These are phyloP conservation scores for Aspergillus egyptiacus DNA, from an alignment of 495 filamentous ascomycete species.

Conservation along the genomic window DNA sequence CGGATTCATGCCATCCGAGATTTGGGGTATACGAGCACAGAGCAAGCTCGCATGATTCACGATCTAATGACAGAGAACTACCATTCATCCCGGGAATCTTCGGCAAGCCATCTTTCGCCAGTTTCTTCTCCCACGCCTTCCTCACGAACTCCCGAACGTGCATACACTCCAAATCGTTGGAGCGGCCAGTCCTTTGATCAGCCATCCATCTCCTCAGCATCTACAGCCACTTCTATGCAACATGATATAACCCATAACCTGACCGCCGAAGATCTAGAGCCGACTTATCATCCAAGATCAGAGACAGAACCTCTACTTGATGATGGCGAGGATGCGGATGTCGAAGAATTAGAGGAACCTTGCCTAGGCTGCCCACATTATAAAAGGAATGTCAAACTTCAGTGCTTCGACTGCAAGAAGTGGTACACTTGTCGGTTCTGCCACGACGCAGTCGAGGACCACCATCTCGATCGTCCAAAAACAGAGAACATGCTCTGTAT, in stretches of 20 bases:
- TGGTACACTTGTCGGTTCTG: constrained; percentile 98
- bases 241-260: constrained; percentile 58
- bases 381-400: constrained; percentile 88
- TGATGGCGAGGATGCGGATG: constrained; percentile 42
- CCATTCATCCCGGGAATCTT: constrained; percentile 39
- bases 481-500: constrained; percentile 98
- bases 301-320: constrained; percentile 35
- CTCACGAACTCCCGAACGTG: constrained; percentile 30
- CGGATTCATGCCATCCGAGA: constrained; percentile 73
- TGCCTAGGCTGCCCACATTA: constrained; percentile 86
- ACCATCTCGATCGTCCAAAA: constrained; percentile 69
- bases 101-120: constrained; percentile 22
- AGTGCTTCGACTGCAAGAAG: constrained; percentile 79
- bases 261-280: constrained; percentile 61
- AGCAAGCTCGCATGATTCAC: constrained; percentile 84
- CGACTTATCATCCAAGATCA: constrained; percentile 57
- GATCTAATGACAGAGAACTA: constrained; percentile 76
- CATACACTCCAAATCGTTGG: constrained; percentile 29
- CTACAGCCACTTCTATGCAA: constrained; percentile 25
- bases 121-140: constrained; percentile 29
- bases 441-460: constrained; percentile 82
- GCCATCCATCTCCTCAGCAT: constrained; percentile 24
- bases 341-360: constrained; percentile 35
- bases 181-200: constrained; percentile 26
- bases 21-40: constrained; percentile 52